These are phyloP conservation scores for Kazachstania viticola DNA, from an alignment of 805 yeast species.

Conservation along the genomic window DNA sequence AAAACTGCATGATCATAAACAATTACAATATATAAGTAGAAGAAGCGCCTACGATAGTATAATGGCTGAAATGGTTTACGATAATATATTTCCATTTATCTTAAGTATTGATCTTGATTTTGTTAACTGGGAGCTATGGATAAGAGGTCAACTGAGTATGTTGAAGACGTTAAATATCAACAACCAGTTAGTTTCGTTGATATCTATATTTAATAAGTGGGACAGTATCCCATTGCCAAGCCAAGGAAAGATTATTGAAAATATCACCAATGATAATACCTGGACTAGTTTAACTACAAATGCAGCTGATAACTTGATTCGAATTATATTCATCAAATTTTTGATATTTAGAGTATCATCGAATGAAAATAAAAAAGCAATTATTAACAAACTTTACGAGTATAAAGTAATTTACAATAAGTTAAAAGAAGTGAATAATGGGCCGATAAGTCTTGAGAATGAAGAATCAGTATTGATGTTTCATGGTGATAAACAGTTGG, in stretches of 20 bases:
- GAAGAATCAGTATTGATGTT: conserved; percentile 9
- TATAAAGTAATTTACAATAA: too few relatives aligned
- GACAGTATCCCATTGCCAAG: conserved; percentile 8
- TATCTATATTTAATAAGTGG: conserved; percentile 24
- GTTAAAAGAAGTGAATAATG: too few relatives aligned
- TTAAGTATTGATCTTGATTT: conserved; percentile 11
- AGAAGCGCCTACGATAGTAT: conserved; percentile 20
- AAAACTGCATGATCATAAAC: conserved; percentile 20
- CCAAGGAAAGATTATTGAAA: conserved; percentile 4
- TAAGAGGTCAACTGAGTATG: conserved; percentile 14
- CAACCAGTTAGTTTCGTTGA: conserved; percentile 15
- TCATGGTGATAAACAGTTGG: conserved; percentile 17
- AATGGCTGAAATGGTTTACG: conserved; percentile 19
- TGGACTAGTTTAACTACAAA: conserved; percentile 14
- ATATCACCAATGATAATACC: conserved; percentile 1
- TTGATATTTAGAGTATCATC: conserved; percentile 9
- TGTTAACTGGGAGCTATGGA: conserved; percentile 21
- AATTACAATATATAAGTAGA: conserved; percentile 11
- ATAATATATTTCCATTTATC: conserved; percentile 16
- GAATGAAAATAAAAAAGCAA: too few relatives aligned
- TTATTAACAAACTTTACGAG: too few relatives aligned
- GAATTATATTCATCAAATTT: conserved; percentile 10
- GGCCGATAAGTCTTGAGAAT: too few relatives aligned
- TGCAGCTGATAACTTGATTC: conserved; percentile 7
- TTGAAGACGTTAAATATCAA: conserved; percentile 17